Conservation (phyloP, 2,329 filamentous ascomycete genomes). For the Drechslera avenae region DNA sequence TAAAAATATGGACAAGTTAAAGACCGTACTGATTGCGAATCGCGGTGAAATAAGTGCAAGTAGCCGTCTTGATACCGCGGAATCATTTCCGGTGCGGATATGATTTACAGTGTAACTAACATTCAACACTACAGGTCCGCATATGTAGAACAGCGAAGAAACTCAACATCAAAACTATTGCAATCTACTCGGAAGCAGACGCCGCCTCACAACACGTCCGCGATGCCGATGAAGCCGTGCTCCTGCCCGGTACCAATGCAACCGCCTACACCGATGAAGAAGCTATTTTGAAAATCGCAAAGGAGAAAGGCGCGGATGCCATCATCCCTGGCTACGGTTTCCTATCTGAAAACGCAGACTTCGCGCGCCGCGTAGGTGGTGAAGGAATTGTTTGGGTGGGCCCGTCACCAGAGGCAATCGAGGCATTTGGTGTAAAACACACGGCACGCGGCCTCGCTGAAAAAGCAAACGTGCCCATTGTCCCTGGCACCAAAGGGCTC, state of each 20-base stretch:
- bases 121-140: slow-evolving; percentile 44
- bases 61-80: neutral
- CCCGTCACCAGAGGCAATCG: slow-evolving; percentile 59
- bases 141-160: slow-evolving; percentile 58
- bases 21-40: slow-evolving; percentile 63
- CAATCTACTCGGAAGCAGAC: slow-evolving; percentile 64
- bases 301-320: slow-evolving; percentile 57
- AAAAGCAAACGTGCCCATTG: slow-evolving; percentile 59
- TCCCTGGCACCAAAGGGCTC: slow-evolving; percentile 59
- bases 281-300: slow-evolving; percentile 59
- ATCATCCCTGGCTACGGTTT: slow-evolving; percentile 73
- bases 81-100: neutral
- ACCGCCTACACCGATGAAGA: slow-evolving; percentile 58
- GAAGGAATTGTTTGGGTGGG: slow-evolving; percentile 66
- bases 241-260: slow-evolving; percentile 55
- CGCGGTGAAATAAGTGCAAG: slow-evolving; percentile 61
- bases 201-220: slow-evolving; percentile 60
- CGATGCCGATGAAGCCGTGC: slow-evolving; percentile 59
- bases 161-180: slow-evolving; percentile 58
- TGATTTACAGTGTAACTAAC: slow-evolving; percentile 18
- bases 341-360: slow-evolving; percentile 66
- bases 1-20: slow-evolving; percentile 50
- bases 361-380: slow-evolving; percentile 59
- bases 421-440: slow-evolving; percentile 65
- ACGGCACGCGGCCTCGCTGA: slow-evolving; percentile 60